These are phyloP conservation scores for Theobroma grandiflorum DNA, from an alignment of 441 rosid genomes.

Conservation along the genomic window DNA sequence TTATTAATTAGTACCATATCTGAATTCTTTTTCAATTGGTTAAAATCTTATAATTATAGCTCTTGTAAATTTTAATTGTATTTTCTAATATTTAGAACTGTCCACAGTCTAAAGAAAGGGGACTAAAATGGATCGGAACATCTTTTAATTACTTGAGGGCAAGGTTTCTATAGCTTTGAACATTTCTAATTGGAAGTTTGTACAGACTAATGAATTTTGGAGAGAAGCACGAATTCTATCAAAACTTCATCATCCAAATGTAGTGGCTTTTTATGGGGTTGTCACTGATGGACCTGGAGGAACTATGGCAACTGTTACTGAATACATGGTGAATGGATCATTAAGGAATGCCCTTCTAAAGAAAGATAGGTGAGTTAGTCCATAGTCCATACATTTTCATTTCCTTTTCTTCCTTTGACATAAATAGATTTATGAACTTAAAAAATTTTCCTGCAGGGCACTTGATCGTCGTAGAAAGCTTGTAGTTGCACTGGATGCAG, in stretches of 20 bases:
- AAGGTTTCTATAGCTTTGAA: slow-evolving; percentile 4
- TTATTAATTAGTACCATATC: slow-evolving; percentile 3
- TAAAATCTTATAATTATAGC: slow-evolving; percentile 1
- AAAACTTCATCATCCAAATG: slow-evolving; percentile 80
- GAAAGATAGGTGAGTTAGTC: slow-evolving; percentile 53
- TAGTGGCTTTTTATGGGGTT: slow-evolving; percentile 75
- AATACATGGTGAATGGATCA: slow-evolving; percentile 80
- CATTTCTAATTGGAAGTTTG: slow-evolving; percentile 12
- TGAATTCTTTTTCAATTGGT: not conserved
- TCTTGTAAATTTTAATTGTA: not conserved
- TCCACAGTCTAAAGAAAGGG: slow-evolving; percentile 4
- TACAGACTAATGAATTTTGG: slow-evolving; percentile 82
- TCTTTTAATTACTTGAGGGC: not conserved
- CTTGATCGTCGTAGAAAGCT: slow-evolving; percentile 85
- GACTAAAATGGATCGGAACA: slow-evolving; percentile 5
- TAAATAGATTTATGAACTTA: slow-evolving; percentile 24
- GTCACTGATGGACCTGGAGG: slow-evolving; percentile 75
- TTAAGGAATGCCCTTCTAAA: slow-evolving; percentile 62
- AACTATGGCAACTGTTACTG: slow-evolving; percentile 77
- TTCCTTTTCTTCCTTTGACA: not conserved
- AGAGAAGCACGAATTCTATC: slow-evolving; percentile 77
- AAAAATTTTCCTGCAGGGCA: slow-evolving; percentile 50
- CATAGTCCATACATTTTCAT: not conserved
- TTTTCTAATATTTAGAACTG: not conserved
- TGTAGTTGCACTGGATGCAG: slow-evolving; percentile 85